Evolutionary conservation across 805 yeast species (phyloP), one percentile per base, ranked within the genome.

Genomic region (Grigorovia humatica): DNA sequence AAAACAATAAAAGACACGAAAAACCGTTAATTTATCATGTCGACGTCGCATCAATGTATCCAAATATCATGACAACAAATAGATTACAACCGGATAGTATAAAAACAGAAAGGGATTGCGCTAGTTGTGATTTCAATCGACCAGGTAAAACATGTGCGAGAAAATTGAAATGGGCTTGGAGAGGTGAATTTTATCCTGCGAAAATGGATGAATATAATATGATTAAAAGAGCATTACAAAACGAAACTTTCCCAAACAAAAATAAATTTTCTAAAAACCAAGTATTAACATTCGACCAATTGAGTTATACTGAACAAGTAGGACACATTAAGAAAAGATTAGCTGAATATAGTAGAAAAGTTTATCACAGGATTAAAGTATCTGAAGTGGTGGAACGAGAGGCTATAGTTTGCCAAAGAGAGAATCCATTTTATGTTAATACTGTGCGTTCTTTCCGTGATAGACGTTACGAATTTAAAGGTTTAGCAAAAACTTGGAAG

Each of bases 11-110:
- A 41, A 74, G 97, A 58, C 65, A 67, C 12, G 98, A 93, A 60
- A 72, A 73, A 11, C 99, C 99, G 0, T 72, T 87, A 47, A 93
- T 93, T 56, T 93, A 95, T 61, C 99, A 93, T 64, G 96, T 95
- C 41, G 99, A 93, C 73, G 99, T 93, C 48, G 97, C 99, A 0
- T 93, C 99, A 1, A 93, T 93, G 99, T 93, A 93, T 64, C 99
- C 99, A 6, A 93, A 93, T 64, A 93, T 93, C 65, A 93, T 93
- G 98, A 88, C 96, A 7, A 86, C 98, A 0, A 93, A 93, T 69
- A 80, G 99, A 64, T 74, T 93, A 50, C 99, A 93, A 66, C 99
- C 99, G 0, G 99, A 93, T 69, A 90, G 98, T 3, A 91, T 93
- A 88, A 90, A 93, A 58, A 73, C 84, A 0, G 98, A 91, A 62